Conservation (phyloP, 305 asterid species). For the Ajuga reptans region DNA sequence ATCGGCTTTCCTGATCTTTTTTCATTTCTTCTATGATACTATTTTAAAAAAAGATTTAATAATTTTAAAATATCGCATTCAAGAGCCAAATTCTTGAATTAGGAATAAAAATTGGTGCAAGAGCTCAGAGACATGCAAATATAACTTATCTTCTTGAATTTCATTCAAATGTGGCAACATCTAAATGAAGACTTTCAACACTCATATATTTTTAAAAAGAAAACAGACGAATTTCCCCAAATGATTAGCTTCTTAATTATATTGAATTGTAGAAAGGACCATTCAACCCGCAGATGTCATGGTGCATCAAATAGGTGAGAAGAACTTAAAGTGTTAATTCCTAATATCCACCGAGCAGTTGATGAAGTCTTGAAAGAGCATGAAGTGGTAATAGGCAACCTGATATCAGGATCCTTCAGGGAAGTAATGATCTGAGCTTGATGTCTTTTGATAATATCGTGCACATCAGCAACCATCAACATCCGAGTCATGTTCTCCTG, state of each 20-base stretch:
- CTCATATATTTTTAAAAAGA: background rate
- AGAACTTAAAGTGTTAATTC: conserved; percentile 6
- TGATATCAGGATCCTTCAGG: conserved; percentile 97
- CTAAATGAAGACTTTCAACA: background rate
- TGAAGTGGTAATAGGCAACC: conserved; percentile 38
- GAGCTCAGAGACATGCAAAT: background rate
- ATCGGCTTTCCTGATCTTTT: background rate
- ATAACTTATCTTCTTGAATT: background rate
- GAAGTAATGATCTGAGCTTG: conserved; percentile 99
- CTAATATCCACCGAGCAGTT: conserved; percentile 9
- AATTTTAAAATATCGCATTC: background rate
- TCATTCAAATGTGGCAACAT: background rate
- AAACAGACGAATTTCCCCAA: background rate
- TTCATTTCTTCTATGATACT: background rate
- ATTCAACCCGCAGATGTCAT: conserved; percentile 1
- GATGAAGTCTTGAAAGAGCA: conserved; percentile 19
- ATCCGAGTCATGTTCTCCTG: conserved; percentile 99
- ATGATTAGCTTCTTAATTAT: background rate
- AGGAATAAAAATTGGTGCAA: background rate
- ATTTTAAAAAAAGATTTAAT: background rate
- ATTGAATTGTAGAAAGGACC: background rate
- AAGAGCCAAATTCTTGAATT: background rate
- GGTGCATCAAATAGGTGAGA: conserved; percentile 20
- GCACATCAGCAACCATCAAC: conserved; percentile 99
- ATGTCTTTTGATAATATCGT: conserved; percentile 93